These are phyloP conservation scores for Dioszegia crocea DNA, from an alignment of 768 basidiomycete species.

Conservation along the genomic window DNA sequence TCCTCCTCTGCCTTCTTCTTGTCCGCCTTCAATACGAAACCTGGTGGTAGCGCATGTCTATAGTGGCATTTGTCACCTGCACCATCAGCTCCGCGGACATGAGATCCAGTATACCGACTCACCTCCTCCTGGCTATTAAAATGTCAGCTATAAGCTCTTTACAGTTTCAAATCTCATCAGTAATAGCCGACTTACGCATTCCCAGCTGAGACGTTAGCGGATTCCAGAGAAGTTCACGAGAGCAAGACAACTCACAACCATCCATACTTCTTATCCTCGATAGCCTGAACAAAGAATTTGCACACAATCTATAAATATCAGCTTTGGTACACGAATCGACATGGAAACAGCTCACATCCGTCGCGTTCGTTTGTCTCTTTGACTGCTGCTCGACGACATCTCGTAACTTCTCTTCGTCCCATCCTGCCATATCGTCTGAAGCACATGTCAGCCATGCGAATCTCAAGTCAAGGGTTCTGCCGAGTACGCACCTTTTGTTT, in stretches of 20 bases:
- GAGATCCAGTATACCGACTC: too few species aligned
- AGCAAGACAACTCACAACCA: constrained; percentile 48
- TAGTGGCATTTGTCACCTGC: constrained; percentile 84
- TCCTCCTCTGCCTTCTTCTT: constrained; percentile 86
- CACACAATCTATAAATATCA: constrained; percentile 73
- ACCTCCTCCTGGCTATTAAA: constrained; percentile 30
- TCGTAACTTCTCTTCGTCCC: constrained; percentile 91
- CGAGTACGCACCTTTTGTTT: constrained; percentile 61
- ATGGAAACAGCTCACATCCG: constrained; percentile 61
- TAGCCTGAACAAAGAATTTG: constrained; percentile 94
- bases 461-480: too few species aligned
- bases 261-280: constrained; percentile 76
- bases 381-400: constrained; percentile 68
- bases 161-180: too few species aligned
- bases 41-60: constrained; percentile 90
- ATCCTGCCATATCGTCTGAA: constrained; percentile 91
- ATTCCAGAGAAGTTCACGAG: neutral
- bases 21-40: constrained; percentile 91
- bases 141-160: neutral
- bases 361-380: constrained; percentile 86
- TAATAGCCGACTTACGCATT: constrained; percentile 43
- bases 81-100: too few species aligned
- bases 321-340: neutral
- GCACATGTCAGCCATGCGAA: constrained; percentile 3
- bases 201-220: constrained; percentile 42